A percentile compares a stretch with the other conserved stretches of the same genome.
Evolutionary conservation across 805 yeast species (phyloP).

Genomic region (Candida dajiaensis): DNA sequence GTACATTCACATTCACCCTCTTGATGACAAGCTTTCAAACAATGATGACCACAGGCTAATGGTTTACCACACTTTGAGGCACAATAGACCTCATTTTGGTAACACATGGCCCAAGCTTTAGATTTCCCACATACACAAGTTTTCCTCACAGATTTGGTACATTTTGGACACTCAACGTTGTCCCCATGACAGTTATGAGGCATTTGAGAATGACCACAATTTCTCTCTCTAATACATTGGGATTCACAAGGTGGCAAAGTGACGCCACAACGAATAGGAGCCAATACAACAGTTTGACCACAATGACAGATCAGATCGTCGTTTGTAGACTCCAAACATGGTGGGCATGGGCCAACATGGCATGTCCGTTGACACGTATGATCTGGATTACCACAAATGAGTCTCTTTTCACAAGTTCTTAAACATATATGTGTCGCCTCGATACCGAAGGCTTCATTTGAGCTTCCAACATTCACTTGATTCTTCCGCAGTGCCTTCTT

Average conservation of each 20-base stretch:
- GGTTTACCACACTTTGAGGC: constrained; percentile 52
- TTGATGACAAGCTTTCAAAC: constrained; percentile 50
- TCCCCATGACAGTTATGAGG: constrained; percentile 75
- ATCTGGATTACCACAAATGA: constrained; percentile 50
- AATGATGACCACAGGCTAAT: constrained; percentile 44
- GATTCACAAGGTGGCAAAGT: constrained; percentile 55
- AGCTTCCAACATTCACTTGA: constrained; percentile 24
- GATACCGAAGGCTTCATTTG: constrained; percentile 49
- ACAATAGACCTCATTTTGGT: constrained; percentile 64
- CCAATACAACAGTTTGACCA: constrained; percentile 69
- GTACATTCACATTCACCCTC: constrained; percentile 60
- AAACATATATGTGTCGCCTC: constrained; percentile 76
- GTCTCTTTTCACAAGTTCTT: constrained; percentile 51
- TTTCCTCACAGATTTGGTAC: constrained; percentile 56
- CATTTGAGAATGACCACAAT: constrained; percentile 70
- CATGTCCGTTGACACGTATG: constrained; percentile 69
- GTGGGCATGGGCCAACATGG: constrained; percentile 75
- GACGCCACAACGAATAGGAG: constrained; percentile 85
- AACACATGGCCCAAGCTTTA: constrained; percentile 59
- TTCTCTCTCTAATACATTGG: constrained; percentile 50
- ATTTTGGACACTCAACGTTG: constrained; percentile 62
- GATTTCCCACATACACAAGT: constrained; percentile 57
- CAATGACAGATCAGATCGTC: constrained; percentile 78
- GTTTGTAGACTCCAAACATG: constrained; percentile 74
- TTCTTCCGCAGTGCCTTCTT: constrained; percentile 46